Evolutionary conservation across 345 rosid species (phyloP), one percentile per base, ranked within the genome.

Genomic region (Salix udensis): DNA sequence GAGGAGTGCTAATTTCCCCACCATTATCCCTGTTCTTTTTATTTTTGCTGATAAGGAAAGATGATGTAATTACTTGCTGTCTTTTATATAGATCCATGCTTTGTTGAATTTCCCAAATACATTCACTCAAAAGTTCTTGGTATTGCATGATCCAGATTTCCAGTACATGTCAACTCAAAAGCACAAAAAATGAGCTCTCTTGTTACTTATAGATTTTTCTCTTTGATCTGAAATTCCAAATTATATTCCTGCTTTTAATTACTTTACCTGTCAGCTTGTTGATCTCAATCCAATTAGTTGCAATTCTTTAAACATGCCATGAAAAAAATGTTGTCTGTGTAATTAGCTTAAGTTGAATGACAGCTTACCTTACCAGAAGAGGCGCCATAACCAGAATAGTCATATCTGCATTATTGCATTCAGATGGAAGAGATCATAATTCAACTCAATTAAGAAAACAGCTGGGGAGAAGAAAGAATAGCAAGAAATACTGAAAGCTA

Each of bases 331-430:
- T 3, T 52, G 58, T 19, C 7, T 18, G 5, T 52, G 58, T 18
- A 6, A 18, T 19, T 16, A 52, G n/a, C 58, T 19, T 52, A 52
- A 19, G 58, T 52, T 52, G 10, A 52, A 19, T 6, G 58, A 52
- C 58, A 52, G 74, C 92, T 75, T 85, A 96, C 99, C 93, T 91
- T 94, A 74, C 98, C 99, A 7, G 95, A 84, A 36, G 99, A 96
- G 23, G 96, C 96, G 73, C 99, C 98, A 83, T 96, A 96, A 31
- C 99, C 99, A 60, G 99, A 94, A 88, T 96, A 96, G 81, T 96
- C 99, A 75, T 96, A 96, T 79, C 99, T 92, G 93, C 81, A 83
- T 53, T 58, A 64, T 64, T 72, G 73, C 50, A 76, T 61, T 62
- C 26, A 73, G 68, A 71, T 70, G n/a, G 74, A 28, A 26, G 67